phyloP scores from a whole-genome alignment of 441 rosid species.

The Flueggea neowawraea region DNA sequence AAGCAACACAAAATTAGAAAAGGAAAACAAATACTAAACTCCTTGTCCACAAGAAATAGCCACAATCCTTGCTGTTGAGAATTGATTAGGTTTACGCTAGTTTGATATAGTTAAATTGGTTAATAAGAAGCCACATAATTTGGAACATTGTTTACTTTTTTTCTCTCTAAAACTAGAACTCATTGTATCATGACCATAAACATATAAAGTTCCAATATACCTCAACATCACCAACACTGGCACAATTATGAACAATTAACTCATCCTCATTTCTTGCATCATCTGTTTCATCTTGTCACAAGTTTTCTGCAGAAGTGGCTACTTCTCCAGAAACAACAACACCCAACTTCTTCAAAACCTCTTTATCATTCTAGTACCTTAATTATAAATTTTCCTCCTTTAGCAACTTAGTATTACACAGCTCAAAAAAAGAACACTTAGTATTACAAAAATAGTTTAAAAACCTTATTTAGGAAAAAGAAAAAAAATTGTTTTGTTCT shows the following conservation, averaged over 20 bases:
- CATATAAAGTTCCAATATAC: conserved; percentile 22
- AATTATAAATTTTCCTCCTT: conserved; percentile 7
- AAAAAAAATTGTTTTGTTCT: neutral
- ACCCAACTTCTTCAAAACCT: conserved; percentile 82
- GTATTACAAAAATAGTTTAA: neutral
- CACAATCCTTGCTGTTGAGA: too few relatives aligned
- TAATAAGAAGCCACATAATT: too few relatives aligned
- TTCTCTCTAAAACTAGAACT: too few relatives aligned
- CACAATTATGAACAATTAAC: conserved; percentile 82
- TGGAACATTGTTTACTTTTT: too few relatives aligned
- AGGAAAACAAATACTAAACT: too few relatives aligned
- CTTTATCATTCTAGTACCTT: conserved; percentile 98
- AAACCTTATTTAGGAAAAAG: too few relatives aligned
- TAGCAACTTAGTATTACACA: neutral
- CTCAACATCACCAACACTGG: conserved; percentile 96
- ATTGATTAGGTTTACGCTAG: too few relatives aligned
- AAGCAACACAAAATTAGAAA: too few relatives aligned
- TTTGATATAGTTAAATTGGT: too few relatives aligned
- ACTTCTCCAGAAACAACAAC: conserved; percentile 67
- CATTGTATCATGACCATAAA: neutral
- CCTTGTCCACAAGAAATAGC: too few relatives aligned
- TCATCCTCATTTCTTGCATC: conserved; percentile 82
- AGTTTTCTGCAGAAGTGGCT: conserved; percentile 50
- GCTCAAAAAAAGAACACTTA: neutral
- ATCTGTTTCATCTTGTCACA: conserved; percentile 58